A percentile compares a stretch with the other conserved stretches of the same genome.
These are phyloP conservation scores for maize (Zea mays) DNA, from an alignment of 176 grass and related monocot genomes.

Conservation along the genomic window DNA sequence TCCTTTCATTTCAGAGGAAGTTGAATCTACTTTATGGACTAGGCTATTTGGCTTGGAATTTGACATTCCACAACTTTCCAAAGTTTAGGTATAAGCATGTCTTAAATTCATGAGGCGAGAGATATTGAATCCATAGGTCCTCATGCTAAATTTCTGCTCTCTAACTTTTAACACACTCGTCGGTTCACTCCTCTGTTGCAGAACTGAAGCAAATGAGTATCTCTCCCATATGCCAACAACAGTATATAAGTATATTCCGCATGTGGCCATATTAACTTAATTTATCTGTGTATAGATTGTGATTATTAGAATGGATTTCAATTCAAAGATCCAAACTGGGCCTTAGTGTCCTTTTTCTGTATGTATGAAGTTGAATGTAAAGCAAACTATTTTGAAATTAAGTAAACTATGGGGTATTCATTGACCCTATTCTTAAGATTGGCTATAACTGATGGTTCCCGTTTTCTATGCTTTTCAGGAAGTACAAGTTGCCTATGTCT, in stretches of 20 bases:
- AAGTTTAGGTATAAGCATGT: not conserved
- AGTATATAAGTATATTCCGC: too few species aligned
- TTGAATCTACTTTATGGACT: not conserved
- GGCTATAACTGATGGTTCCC: constrained; percentile 25
- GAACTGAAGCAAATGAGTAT: not conserved
- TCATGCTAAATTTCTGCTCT: not conserved
- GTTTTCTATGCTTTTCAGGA: constrained; percentile 55
- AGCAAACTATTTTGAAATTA: not conserved
- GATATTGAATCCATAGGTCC: not conserved
- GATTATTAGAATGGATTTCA: not conserved
- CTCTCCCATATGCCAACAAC: not conserved
- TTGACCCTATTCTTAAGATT: constrained; percentile 28
- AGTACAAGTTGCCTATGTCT: constrained; percentile 78
- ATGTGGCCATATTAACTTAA: not conserved
- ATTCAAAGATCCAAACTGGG: not conserved
- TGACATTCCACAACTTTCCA: not conserved
- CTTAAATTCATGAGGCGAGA: not conserved
- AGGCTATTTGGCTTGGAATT: not conserved
- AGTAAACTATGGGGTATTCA: constrained; percentile 9
- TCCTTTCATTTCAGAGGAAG: not conserved
- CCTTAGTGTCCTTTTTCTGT: not conserved
- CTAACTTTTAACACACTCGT: not conserved
- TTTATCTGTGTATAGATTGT: not conserved
- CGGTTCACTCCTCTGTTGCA: not conserved
- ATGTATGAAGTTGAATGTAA: not conserved